Base-by-base conservation (phyloP, 306 rosid species). In the Casuarina glauca region DNA sequence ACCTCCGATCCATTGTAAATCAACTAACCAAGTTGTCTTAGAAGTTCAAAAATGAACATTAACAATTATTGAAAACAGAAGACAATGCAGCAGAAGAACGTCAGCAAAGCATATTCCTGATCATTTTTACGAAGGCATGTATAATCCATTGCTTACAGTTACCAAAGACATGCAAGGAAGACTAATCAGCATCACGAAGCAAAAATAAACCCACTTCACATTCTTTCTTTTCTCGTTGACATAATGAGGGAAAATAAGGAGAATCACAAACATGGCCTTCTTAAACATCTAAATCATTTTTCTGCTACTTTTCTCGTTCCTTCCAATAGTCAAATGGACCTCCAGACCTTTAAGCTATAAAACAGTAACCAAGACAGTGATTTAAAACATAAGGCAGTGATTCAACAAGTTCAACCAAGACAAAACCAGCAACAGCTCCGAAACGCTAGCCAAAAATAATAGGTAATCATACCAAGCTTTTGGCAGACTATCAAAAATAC, bases 391-490 rank as follows among this genome's bases (percentile, higher is more conserved):
- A 46, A 4, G 2, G 3, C 41, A 48, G 41, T 19, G 11, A 26
- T 15, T 70, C 57, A 17, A 67, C 2, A 1, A 70, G 55, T 48
- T 48, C 41, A 46, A 70, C 10, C 41, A 6, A 1, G 55, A 41
- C 41, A 46, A 43, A 76, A 32, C 44, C 44, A 76, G 50, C 55
- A 35, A 71, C 68, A 49, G 45, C 54, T 72, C 15, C 50, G 58
- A 69, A 68, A 20, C 17, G 19, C 46, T 20, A 73, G 10, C 49
- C 60, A 50, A 42, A 26, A 64, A 74, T 43, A 60, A 70, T 74
- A 49, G 83, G 73, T 36, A 79, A 52, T 69, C 93, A 73, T 94
- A 94, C 98, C 98, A 94, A 69, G 92, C 93, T 83, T 75, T 87
- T 3, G 97, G 89, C 81, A 95, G 85, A 26, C 86, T 69, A 78